Base-by-base conservation (phyloP, 352 stramenopile genomes). In the Thalassiosira livingstoniorum region DNA sequence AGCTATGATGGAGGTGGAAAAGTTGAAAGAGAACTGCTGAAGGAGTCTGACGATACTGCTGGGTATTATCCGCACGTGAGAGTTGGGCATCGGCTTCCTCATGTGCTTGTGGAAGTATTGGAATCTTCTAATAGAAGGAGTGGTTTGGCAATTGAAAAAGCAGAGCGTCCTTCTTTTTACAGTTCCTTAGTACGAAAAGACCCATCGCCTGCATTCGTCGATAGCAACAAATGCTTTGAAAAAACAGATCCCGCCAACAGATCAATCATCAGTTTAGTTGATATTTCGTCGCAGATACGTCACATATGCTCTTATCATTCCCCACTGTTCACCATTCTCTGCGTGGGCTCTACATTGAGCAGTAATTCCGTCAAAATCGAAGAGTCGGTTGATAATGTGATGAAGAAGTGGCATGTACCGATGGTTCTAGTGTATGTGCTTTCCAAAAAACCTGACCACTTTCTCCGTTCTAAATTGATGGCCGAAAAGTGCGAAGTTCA, bases 1-100 rank as follows among this genome's bases (percentile, higher is more conserved):
- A 57, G 67, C 10, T 94, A 95, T 43, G 51, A 68, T 39, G 43
- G 73, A 39, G 43, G 61, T 34, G 58, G 11, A 13, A 34, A 57
- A 3, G 45, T 25, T 18, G 42, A 42, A 51, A 23, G 42, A 7
- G 11, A 18, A 21, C 7, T 11, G 18, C 57, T 47, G 29, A 67
- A 69, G 69, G 78, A 58, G 29, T 47, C 47, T 21, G 35, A 70
- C 43, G 89, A 92, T 57, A 83, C 78, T 31, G 39, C 64, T 21
- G 79, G 76, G 15, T 86, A 84, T 66, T 53, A 61, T 65, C 80
- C 83, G 27, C 69, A 29, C 51, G 25, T 94, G 23, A n/a, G 68
- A 67, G 73, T 82, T 15, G 90, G 90, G 31, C 39, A 78, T 47
- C 61, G 91, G 15, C 72, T 94, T 60, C 90, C 90, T 43, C 87